Evolutionary conservation across 1,284 basidiomycete genomes (phyloP), one percentile per base, ranked within the genome.

Genomic region (Boletellus deceptivus): DNA sequence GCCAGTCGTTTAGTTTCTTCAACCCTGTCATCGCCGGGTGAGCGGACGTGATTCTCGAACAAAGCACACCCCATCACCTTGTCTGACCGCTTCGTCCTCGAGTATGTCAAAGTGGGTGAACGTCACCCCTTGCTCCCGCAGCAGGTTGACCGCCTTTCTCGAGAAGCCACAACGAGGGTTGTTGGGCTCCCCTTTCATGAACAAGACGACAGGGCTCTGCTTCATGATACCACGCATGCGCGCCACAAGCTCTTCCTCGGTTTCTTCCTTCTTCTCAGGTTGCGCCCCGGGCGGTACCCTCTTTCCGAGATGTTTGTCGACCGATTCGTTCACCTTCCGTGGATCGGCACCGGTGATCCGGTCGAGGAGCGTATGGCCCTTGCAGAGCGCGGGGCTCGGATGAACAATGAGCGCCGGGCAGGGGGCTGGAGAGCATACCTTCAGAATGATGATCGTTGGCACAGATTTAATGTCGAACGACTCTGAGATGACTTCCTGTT

Each of bases 141-240:
- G 76, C 50, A 98, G 80, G 59, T 84, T 84, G 27, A 88, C 80
- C 2, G 96, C 93, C 50, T 91, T 91, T 55, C 91, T 77, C 13
- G 93, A 96, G 76, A 98, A 99, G 14, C 96, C 96, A 62, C 96
- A 97, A 50, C 88, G 84, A 13, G 94, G 96, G 7, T 75, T 76
- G 40, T 89, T 83, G 0, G 94, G 93, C 50, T 76, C 80, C 35
- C 96, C 97, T 74, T 99, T 99, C 95, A 99, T 99, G 80, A 99
- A 98, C 51, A 99, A 72, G 50, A 99, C 92, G 10, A 98, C 82
- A 11, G 71, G 71, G 67, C 73, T 79, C 71, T 82, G 78, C 48
- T 75, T 75, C 90, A 94, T 93, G 53, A 95, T 69, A 43, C 57
- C 61, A 27, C 70, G 72, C 67, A 93, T 79, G 47, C 92, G 78